Conservation (phyloP, 805 yeast genomes). For the Candida michaelii region DNA sequence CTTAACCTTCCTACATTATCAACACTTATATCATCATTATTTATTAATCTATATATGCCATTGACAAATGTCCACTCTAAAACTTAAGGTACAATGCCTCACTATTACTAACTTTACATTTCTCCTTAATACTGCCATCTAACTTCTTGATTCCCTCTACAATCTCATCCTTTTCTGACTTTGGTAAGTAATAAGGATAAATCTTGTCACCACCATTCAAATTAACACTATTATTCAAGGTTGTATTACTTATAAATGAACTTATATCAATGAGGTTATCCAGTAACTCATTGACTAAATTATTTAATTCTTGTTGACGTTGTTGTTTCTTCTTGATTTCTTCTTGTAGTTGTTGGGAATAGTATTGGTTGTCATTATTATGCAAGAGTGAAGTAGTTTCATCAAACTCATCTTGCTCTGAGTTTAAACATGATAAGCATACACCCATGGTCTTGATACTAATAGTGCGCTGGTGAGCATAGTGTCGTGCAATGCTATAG, state of each 20-base stretch:
- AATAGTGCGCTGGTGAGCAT: too few species aligned
- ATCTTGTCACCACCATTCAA: conserved; percentile 15
- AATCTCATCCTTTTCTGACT: conserved; percentile 25
- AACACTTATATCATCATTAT: too few species aligned
- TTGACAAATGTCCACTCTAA: conserved; percentile 8
- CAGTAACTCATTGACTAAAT: conserved; percentile 44
- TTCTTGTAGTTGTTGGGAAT: conserved; percentile 35
- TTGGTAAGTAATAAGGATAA: conserved; percentile 24
- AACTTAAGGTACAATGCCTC: conserved; percentile 27
- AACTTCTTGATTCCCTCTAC: conserved; percentile 20
- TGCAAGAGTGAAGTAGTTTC: conserved; percentile 40
- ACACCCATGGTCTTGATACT: conserved; percentile 43
- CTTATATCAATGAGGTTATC: conserved; percentile 39
- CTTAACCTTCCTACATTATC: too few species aligned
- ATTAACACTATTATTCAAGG: conserved; percentile 1
- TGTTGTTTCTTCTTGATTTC: conserved; percentile 40
- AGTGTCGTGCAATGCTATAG: too few species aligned
- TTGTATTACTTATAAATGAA: conserved; percentile 23
- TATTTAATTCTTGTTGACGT: conserved; percentile 47
- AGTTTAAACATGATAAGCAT: conserved; percentile 47
- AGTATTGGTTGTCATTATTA: conserved; percentile 20
- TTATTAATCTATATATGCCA: too few species aligned
- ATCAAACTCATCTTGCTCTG: conserved; percentile 36
- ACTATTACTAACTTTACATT: conserved; percentile 17
- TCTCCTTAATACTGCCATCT: conserved; percentile 16